Evolutionary conservation across 441 rosid genomes (phyloP), one percentile per base, ranked within the genome.

Genomic region (Euphorbia corollata): DNA sequence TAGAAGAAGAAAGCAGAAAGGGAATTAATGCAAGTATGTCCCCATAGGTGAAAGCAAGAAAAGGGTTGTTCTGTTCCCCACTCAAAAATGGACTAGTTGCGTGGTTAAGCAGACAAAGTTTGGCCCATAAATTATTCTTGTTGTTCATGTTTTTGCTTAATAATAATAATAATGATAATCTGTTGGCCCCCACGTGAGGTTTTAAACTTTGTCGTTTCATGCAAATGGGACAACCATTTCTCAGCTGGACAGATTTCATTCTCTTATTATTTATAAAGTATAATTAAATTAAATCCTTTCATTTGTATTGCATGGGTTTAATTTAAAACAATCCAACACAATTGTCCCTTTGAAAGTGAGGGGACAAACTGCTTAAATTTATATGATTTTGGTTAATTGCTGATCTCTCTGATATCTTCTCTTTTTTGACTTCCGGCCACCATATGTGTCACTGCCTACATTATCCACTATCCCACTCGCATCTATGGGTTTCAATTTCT

Each of bases 111-210:
- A 60, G 83, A 75, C 84, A 80, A 13, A 8, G 63, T 34, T 50
- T 62, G 79, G 75, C 75, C 84, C 79, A 75, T 69, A 19, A 74
- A 73, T 70, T 73, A 68, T 77, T 78, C 82, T 73, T 71, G 71
- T 36, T 36, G 68, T 69, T 65, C 70, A 68, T 63, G 71, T 77
- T 78, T 57, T 73, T 59, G 64, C 51, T 66, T 5, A 36, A 5
- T 36, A 36, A 36, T 36, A 36, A 36, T 36, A 36, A 36, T 8
- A 36, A 27, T 27, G 4, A 27, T 27, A 27, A 27, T 4, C 36
- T 60, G 55, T 51, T 45, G 19, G 61, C 71, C 71, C 80, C 76
- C 79, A 77, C 68, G 41, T 45, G 50, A 65, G 69, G 51, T 5
- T 47, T 56, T 22, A 61, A 36, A 61, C 34, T 50, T 50, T 24